Conservation (phyloP, 2,329 filamentous ascomycete species). For the Lasiodiplodia hormozganensis region DNA sequence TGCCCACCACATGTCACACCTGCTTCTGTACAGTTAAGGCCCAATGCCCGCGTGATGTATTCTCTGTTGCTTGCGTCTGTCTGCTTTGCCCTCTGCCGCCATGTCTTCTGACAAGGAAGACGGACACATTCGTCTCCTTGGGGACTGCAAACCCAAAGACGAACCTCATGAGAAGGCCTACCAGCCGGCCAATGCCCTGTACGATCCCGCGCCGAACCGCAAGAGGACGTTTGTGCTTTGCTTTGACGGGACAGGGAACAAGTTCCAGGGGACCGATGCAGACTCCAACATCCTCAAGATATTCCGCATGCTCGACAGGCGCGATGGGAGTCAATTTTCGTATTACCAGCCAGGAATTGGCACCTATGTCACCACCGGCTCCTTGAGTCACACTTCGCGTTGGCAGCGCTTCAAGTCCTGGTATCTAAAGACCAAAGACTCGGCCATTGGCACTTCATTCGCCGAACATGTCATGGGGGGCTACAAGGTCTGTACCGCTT, state of each 20-base stretch:
- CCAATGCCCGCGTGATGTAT: neutral
- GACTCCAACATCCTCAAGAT: constrained; percentile 37
- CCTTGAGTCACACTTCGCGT: constrained; percentile 64
- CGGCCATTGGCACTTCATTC: constrained; percentile 79
- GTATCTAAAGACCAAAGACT: constrained; percentile 78
- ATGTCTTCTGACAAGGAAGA: constrained; percentile 14
- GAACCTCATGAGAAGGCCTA: neutral
- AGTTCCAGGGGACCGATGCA: constrained; percentile 32
- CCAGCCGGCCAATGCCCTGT: constrained; percentile 1
- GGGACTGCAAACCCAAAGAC: neutral
- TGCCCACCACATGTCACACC: neutral
- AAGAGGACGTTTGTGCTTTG: constrained; percentile 65
- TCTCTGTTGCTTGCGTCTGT: no score
- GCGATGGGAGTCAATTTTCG: constrained; percentile 31
- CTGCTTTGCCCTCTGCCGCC: neutral
- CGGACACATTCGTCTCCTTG: neutral
- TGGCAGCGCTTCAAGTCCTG: constrained; percentile 67
- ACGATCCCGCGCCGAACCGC: constrained; percentile 2
- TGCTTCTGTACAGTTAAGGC: constrained; percentile 2
- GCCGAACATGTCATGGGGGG: constrained; percentile 84
- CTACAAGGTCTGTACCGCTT: constrained; percentile 71
- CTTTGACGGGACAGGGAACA: constrained; percentile 38
- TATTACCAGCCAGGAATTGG: constrained; percentile 64
- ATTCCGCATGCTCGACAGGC: constrained; percentile 34
- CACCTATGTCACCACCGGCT: constrained; percentile 71